Conservation (phyloP, 306 rosid species). For the Rosa rugosa region DNA sequence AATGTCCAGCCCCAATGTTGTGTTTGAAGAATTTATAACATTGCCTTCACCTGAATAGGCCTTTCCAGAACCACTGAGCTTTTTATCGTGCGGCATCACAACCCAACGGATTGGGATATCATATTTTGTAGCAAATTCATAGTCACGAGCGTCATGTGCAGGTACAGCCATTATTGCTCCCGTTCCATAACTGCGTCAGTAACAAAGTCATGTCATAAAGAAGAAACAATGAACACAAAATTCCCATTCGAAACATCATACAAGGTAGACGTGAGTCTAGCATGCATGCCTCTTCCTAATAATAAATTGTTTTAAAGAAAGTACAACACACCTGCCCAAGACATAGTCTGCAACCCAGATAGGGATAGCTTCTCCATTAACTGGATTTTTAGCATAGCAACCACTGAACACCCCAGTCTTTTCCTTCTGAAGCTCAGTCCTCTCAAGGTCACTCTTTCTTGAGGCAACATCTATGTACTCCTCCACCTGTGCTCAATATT, state of each 20-base stretch:
- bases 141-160: slow-evolving; percentile 90
- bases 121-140: slow-evolving; percentile 79
- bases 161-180: slow-evolving; percentile 99
- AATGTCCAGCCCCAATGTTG: slow-evolving; percentile 61
- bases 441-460: slow-evolving; percentile 94
- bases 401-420: slow-evolving; percentile 92
- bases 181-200: slow-evolving; percentile 81
- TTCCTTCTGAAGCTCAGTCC: slow-evolving; percentile 98
- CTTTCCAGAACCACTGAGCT: slow-evolving; percentile 44
- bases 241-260: slow-evolving; percentile 15
- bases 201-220: slow-evolving; percentile 22
- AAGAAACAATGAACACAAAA: slow-evolving; percentile 28
- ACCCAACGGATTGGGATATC: slow-evolving; percentile 66
- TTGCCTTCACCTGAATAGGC: slow-evolving; percentile 79
- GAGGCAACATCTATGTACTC: slow-evolving; percentile 75
- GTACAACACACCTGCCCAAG: slow-evolving; percentile 76
- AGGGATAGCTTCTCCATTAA: slow-evolving; percentile 77
- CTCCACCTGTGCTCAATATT: slow-evolving; percentile 67
- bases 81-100: slow-evolving; percentile 62
- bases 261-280: slow-evolving; percentile 2
- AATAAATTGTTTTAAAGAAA: slow-evolving; percentile 13
- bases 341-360: slow-evolving; percentile 99
- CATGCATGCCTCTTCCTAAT: slow-evolving; percentile 11
- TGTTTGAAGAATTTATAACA: slow-evolving; percentile 62
- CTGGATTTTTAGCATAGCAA: slow-evolving; percentile 88